phyloP scores from a whole-genome alignment of 176 grass and related monocot species.

The Miscanthus lutarioriparius region DNA sequence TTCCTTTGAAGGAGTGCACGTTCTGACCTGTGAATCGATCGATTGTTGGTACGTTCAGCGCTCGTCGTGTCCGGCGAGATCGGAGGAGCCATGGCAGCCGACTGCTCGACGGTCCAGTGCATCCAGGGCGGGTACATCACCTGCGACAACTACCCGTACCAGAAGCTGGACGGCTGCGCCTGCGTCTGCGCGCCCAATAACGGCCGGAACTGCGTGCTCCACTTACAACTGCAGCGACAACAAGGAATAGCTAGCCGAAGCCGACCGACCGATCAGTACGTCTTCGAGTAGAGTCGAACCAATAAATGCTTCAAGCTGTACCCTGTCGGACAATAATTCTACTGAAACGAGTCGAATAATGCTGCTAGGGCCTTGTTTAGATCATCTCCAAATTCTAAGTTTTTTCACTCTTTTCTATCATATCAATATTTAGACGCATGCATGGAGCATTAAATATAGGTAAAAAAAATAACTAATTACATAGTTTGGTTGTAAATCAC shows the following conservation, averaged over 20 bases:
- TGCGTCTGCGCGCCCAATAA: conserved; percentile 35
- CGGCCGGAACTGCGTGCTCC: conserved; percentile 35
- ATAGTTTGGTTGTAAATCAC: no score
- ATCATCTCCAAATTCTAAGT: no score
- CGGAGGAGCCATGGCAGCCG: neutral
- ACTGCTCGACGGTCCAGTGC: conserved; percentile 28
- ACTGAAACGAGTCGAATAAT: no score
- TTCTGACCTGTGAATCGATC: neutral
- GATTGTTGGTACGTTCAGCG: conserved; percentile 6
- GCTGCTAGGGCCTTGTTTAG: no score
- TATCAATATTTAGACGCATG: no score
- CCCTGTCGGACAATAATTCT: neutral
- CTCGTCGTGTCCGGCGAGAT: conserved; percentile 23
- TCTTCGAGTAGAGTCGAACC: neutral
- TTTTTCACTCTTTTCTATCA: no score
- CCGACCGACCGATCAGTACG: neutral
- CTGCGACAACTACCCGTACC: conserved; percentile 35
- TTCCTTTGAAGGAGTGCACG: no score
- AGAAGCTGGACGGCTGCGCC: conserved; percentile 44
- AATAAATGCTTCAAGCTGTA: neutral
- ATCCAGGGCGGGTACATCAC: conserved; percentile 44
- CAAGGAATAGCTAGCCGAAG: neutral
- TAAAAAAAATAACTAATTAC: no score
- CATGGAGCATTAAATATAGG: no score
- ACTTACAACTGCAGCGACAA: neutral